A percentile compares a stretch with the other conserved stretches of the same genome.
Conservation (phyloP, 2,329 filamentous ascomycete species). For the Trichoderma guizhouense region DNA sequence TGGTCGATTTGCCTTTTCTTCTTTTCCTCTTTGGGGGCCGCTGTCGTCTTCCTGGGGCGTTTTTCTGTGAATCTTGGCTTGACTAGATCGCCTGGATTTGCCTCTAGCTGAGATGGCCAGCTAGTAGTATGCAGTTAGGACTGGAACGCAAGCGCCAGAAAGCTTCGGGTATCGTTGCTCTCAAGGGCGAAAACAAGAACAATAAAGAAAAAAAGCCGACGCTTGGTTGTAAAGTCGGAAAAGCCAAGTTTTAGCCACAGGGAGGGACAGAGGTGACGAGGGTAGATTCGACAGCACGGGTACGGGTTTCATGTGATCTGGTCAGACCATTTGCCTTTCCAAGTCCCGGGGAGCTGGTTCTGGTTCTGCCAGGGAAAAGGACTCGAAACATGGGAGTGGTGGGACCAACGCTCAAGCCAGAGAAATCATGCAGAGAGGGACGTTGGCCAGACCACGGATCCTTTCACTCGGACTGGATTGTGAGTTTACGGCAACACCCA, state of each 20-base stretch:
- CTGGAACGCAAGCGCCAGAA: neutral
- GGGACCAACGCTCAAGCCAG: neutral
- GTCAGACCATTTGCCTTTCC: neutral
- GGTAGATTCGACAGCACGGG: neutral
- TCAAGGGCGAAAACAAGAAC: neutral
- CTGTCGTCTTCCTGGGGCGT: neutral
- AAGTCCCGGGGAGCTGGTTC: slow-evolving; percentile 23
- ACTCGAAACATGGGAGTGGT: neutral
- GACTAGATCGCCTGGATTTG: neutral
- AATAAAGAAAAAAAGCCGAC: neutral
- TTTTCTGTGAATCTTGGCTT: neutral
- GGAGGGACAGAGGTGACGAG: neutral
- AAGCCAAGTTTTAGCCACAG: neutral
- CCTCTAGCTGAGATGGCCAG: neutral
- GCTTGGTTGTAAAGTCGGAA: neutral
- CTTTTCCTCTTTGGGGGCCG: neutral
- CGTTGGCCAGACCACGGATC: no score
- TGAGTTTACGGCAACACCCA: neutral
- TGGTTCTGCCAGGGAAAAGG: slow-evolving; percentile 19
- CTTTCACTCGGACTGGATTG: neutral
- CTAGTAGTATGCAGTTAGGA: neutral
- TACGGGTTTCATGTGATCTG: neutral
- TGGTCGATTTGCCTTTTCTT: neutral
- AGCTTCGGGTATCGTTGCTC: neutral
- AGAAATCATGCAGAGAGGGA: neutral